phyloP scores from a whole-genome alignment of 2,329 filamentous ascomycete genomes.

The Ceratocystis harringtonii region DNA sequence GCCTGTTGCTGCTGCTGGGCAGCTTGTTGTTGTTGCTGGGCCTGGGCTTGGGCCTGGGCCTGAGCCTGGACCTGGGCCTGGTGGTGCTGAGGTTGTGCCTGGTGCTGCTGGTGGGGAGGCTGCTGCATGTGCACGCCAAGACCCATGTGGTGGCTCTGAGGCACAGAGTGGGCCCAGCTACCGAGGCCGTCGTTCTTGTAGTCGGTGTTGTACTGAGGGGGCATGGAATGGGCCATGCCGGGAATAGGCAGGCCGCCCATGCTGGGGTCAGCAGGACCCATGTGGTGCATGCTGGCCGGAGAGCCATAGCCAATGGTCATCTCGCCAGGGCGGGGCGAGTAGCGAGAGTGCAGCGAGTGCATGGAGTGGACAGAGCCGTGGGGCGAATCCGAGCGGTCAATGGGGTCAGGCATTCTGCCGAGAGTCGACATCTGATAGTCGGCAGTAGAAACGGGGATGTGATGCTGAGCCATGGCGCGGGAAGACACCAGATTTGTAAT shows the following conservation, averaged over 20 bases:
- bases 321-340: constrained; percentile 27
- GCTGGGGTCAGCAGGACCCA: constrained; percentile 28
- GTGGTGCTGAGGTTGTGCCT: too few species aligned
- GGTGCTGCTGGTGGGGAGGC: constrained; percentile 24
- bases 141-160: constrained; percentile 15
- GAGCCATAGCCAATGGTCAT: constrained; percentile 33
- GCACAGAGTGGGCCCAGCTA: constrained; percentile 11
- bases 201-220: constrained; percentile 17
- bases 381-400: constrained; percentile 42
- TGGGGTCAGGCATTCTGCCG: constrained; percentile 22
- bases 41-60: constrained; percentile 21
- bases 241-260: constrained; percentile 28
- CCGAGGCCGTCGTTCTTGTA: constrained; percentile 16
- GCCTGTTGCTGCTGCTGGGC: constrained; percentile 23
- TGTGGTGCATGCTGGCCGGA: constrained; percentile 34
- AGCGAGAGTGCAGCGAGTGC: constrained; percentile 40
- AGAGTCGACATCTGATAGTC: constrained; percentile 22
- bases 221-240: constrained; percentile 16
- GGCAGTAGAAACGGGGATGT: constrained; percentile 20
- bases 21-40: constrained; percentile 19
- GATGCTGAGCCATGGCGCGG: constrained; percentile 13
- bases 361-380: constrained; percentile 46
- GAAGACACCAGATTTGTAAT: constrained; percentile 20
- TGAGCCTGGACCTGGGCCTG: constrained; percentile 19
- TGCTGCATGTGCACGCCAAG: constrained; percentile 24